Conservation (phyloP, 2,329 filamentous ascomycete species). For the Sporothrix pseudoabietina region DNA sequence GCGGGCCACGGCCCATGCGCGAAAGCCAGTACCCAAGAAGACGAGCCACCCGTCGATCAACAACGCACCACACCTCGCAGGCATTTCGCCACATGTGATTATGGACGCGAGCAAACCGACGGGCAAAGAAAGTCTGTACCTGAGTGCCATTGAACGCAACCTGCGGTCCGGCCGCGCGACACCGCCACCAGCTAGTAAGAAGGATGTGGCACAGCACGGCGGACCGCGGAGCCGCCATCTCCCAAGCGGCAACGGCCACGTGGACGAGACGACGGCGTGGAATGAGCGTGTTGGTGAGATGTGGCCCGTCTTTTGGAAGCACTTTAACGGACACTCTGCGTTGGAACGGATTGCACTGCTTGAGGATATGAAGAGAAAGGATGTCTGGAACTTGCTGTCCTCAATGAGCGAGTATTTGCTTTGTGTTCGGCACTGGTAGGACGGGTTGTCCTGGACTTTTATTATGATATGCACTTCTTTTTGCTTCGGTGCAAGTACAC, state of each 20-base stretch:
- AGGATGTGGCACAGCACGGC: constrained; percentile 24
- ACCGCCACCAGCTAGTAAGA: constrained; percentile 31
- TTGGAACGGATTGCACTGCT: constrained; percentile 84
- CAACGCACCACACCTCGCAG: constrained; percentile 58
- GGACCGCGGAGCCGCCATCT: constrained; percentile 13
- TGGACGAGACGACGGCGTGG: constrained; percentile 37
- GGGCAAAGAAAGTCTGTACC: constrained; percentile 73
- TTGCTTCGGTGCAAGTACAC: neutral
- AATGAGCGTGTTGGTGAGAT: constrained; percentile 62
- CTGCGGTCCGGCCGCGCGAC: constrained; percentile 41
- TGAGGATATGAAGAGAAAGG: constrained; percentile 84
- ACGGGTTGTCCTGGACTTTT: neutral
- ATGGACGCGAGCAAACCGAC: constrained; percentile 77
- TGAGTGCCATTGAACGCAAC: constrained; percentile 60
- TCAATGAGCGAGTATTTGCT: constrained; percentile 70
- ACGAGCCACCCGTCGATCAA: constrained; percentile 61
- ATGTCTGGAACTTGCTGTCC: constrained; percentile 67
- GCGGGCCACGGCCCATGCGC: constrained; percentile 58
- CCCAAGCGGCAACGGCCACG: neutral
- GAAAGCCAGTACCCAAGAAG: constrained; percentile 51
- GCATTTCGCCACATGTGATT: constrained; percentile 67
- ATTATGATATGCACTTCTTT: neutral
- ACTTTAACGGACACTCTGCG: constrained; percentile 83
- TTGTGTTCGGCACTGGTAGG: constrained; percentile 69
- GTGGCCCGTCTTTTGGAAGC: constrained; percentile 76